Percentiles rank a stretch among this genome's conserved stretches.
phyloP scores from a whole-genome alignment of 495 filamentous ascomycete genomes.

The Annulohypoxylon moriforme region DNA sequence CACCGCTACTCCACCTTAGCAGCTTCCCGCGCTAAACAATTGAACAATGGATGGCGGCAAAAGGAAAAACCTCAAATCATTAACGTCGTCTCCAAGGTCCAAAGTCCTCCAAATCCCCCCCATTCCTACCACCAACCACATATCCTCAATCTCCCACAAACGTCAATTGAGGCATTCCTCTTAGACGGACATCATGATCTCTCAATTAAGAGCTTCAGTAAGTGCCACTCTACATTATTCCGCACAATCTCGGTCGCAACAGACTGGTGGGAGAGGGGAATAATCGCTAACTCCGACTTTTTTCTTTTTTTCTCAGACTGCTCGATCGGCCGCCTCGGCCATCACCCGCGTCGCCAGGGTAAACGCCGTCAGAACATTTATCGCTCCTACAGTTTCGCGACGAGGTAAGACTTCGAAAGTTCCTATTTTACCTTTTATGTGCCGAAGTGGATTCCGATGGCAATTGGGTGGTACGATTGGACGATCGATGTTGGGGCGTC shows the following conservation, averaged over 20 bases:
- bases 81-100: conserved; percentile 10
- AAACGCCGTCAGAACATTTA: conserved; percentile 82
- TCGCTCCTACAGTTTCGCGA: conserved; percentile 76
- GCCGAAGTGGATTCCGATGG: conserved; percentile 10
- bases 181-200: conserved; percentile 48
- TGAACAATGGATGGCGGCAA: conserved; percentile 20
- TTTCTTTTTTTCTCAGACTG: conserved; percentile 61
- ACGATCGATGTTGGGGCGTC: conserved; percentile 1
- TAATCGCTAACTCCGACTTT: conserved; percentile 37
- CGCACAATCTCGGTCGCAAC: background rate
- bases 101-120: conserved; percentile 3
- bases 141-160: conserved; percentile 10
- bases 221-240: conserved; percentile 1
- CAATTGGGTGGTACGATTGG: conserved; percentile 23
- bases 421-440: conserved; percentile 41
- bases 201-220: conserved; percentile 44
- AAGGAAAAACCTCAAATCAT: conserved; percentile 39
- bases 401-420: conserved; percentile 67
- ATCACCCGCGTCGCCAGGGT: conserved; percentile 77
- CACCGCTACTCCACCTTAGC: conserved; percentile 23
- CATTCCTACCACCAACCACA: conserved; percentile 12
- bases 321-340: conserved; percentile 76
- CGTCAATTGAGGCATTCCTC: conserved; percentile 45
- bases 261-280: background rate
- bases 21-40: conserved; percentile 31